These are phyloP conservation scores for Cinnamomum micranthum DNA, from an alignment of 164 flowering plant genomes.

Conservation along the genomic window DNA sequence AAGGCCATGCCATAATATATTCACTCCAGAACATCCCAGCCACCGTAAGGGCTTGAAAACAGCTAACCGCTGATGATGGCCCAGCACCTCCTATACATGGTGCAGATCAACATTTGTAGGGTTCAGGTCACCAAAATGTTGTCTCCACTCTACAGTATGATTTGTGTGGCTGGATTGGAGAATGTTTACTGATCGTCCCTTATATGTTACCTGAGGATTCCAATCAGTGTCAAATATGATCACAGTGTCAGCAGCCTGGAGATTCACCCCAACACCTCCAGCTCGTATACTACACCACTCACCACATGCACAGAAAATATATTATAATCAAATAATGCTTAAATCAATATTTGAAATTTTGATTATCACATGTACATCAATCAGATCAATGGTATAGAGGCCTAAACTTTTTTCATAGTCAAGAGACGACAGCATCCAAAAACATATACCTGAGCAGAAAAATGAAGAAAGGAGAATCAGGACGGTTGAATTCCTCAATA, in stretches of 20 bases:
- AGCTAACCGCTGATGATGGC: too few relatives aligned
- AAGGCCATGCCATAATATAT: too few relatives aligned
- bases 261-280: constrained; percentile 99
- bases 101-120: too few relatives aligned
- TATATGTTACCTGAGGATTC: constrained; percentile 88
- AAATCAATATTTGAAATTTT: neutral
- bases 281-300: constrained; percentile 71
- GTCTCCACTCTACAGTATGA: too few relatives aligned
- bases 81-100: too few relatives aligned
- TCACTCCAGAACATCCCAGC: too few relatives aligned
- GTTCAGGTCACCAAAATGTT: too few relatives aligned
- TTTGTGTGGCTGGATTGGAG: too few relatives aligned
- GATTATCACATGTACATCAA: neutral
- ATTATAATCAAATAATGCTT: neutral
- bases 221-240: constrained; percentile 98
- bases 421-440: neutral
- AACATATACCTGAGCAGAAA: constrained; percentile 69
- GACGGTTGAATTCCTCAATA: constrained; percentile 72
- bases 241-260: constrained; percentile 99
- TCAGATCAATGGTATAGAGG: neutral
- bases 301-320: constrained; percentile 17
- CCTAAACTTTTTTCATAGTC: too few relatives aligned
- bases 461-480: constrained; percentile 79
- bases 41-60: too few relatives aligned
- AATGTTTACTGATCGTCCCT: too few relatives aligned